Evolutionary conservation across 176 grass and related monocot species (phyloP), one percentile per base, ranked within the genome.

Genomic region (Sorghum bicolor): DNA sequence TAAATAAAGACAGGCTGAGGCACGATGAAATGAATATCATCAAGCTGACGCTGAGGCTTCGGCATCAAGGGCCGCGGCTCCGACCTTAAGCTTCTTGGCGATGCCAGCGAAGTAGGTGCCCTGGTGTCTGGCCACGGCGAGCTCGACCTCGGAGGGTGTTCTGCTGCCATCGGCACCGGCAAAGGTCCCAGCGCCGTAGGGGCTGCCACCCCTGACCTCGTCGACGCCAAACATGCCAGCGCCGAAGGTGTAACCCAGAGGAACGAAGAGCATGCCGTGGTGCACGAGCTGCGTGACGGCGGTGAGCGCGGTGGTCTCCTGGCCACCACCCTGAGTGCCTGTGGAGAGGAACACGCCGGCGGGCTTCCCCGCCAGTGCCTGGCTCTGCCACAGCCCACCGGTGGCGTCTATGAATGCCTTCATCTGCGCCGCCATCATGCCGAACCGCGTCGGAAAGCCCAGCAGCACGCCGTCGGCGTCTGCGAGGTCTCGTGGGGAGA

Each of bases 211-310:
- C 64, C 84, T 87, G 48, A 87, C 80, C 69, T 92, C 65, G 19
- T 79, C 70, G 52, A 87, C 62, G 10, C 69, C 64, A 55, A 87
- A 89, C 91, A 92, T 92, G 15, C 87, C 80, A 2, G 81, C 68
- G 24, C 91, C 87, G 1, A 83, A 83, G n/a, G 61, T 83, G 47
- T 84, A 89, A 0, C 91, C 87, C 0, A 89, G 47, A 10, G 91
- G 87, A 15, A 92, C 91, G 78, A 87, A 92, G 20, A 92, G 14
- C 87, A 92, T 92, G 53, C 91, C 91, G 31, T 92, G 87, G 80
- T 92, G 91, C 20, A 79, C 14, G 61, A 5, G 26, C 28, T 64
- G 61, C 61, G 61, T 30, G 26, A 64, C 26, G 61, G 26, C 61
- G 1, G 61, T 31, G 25, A 64, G 61, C 61, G 61, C 61, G 26